Conservation (phyloP, 78 protist genomes). For the Speleostelium caveatum region DNA sequence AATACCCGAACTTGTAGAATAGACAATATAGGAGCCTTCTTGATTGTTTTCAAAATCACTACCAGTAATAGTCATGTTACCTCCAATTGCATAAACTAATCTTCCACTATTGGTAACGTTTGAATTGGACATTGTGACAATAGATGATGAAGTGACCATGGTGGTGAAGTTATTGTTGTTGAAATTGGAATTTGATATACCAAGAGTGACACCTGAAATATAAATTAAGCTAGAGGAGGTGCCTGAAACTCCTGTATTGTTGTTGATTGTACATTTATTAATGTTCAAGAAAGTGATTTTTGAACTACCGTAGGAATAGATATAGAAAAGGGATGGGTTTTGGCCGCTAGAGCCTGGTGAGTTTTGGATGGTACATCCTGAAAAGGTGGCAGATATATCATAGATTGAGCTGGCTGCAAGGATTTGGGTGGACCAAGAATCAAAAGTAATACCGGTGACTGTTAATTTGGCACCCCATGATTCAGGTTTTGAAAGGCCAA, state of each 20-base stretch:
- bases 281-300: not conserved
- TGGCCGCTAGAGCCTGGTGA: not conserved
- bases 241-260: not conserved
- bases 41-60: not conserved
- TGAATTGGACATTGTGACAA: slow-evolving; percentile 1
- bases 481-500: not conserved
- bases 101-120: not conserved
- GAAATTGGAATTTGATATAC: not conserved
- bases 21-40: not conserved
- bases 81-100: not conserved
- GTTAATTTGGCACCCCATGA: not conserved
- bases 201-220: not conserved
- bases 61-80: not conserved
- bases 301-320: not conserved
- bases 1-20: not conserved
- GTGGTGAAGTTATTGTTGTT: not conserved
- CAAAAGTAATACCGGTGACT: not conserved
- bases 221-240: not conserved
- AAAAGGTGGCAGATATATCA: not conserved
- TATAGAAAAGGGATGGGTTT: not conserved
- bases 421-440: not conserved
- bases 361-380: not conserved
- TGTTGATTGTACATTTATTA: not conserved
- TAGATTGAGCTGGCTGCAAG: not conserved
- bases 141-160: not conserved